Percentiles rank a stretch among this genome's conserved stretches.
Evolutionary conservation across 768 basidiomycete genomes (phyloP).

Genomic region (Dentipellis sp.): DNA sequence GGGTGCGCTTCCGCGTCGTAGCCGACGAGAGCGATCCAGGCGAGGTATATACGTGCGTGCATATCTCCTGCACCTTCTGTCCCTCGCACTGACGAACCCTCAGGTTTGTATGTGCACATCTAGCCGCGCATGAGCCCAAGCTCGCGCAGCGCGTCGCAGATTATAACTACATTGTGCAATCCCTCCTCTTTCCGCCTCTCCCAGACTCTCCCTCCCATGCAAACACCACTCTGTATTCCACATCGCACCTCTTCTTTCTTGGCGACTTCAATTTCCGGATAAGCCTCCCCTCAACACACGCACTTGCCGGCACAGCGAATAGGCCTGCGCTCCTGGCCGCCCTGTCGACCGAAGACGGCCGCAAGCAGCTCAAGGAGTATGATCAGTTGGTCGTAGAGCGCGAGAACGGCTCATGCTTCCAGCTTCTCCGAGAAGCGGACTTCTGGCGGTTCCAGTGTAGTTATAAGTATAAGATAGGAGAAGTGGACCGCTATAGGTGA

Average conservation of each 20-base stretch:
- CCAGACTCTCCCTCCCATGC: constrained; percentile 26
- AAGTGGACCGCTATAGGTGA: constrained; percentile 76
- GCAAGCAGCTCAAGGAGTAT: constrained; percentile 56
- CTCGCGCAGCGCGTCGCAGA: constrained; percentile 61
- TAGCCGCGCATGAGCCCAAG: constrained; percentile 72
- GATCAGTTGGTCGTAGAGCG: constrained; percentile 66
- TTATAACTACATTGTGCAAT: constrained; percentile 72
- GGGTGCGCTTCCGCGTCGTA: constrained; percentile 70
- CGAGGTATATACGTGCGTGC: constrained; percentile 75
- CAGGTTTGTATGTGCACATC: constrained; percentile 89
- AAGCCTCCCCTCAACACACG: constrained; percentile 46
- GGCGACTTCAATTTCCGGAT: constrained; percentile 94
- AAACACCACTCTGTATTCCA: constrained; percentile 64
- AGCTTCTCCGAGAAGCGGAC: constrained; percentile 75
- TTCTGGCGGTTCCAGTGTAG: constrained; percentile 85
- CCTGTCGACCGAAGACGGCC: constrained; percentile 28
- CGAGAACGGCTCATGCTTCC: constrained; percentile 54
- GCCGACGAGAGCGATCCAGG: constrained; percentile 44
- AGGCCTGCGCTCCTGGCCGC: constrained; percentile 30
- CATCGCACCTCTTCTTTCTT: constrained; percentile 87
- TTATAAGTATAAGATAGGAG: constrained; percentile 79
- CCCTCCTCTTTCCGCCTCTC: constrained; percentile 65
- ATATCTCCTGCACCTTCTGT: neutral
- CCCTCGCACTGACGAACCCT: neutral
- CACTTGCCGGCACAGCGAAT: constrained; percentile 27